phyloP scores from a whole-genome alignment of 176 grass and related monocot genomes.

The Lolium multiflorum region DNA sequence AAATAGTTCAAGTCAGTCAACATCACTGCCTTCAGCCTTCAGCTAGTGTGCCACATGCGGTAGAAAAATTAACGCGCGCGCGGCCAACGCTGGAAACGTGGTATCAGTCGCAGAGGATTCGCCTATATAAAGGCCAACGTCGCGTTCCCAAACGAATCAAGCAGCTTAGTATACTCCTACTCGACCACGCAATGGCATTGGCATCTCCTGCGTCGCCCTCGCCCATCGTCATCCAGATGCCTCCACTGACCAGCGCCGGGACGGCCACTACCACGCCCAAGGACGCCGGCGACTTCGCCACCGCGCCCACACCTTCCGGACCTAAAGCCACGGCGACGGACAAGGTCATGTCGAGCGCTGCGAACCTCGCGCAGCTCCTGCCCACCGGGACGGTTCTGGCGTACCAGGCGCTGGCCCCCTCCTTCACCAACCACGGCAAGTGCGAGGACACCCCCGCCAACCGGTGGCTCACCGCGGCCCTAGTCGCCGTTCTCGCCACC shows the following conservation, averaged over 20 bases:
- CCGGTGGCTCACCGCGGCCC: neutral
- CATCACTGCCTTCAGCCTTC: no score
- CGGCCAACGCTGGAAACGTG: neutral
- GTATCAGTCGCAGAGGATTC: neutral
- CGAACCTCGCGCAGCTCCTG: no score
- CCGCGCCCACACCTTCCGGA: neutral
- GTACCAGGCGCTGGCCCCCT: no score
- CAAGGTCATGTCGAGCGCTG: no score
- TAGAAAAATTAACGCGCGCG: no score
- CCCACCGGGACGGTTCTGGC: no score
- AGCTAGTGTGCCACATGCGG: no score
- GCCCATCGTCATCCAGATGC: neutral
- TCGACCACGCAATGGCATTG: slow-evolving; percentile 16
- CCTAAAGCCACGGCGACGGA: neutral
- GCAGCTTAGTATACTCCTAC: no score
- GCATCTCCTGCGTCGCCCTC: neutral
- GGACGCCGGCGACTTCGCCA: neutral
- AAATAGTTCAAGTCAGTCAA: no score
- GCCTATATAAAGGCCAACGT: slow-evolving; percentile 1
- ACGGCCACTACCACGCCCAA: neutral
- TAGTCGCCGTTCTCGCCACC: neutral
- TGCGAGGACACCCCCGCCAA: no score
- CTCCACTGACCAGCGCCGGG: neutral
- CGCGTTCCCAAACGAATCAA: neutral
- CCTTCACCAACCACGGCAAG: no score